A percentile compares a stretch with the other conserved stretches of the same genome.
Evolutionary conservation across 2,329 filamentous ascomycete species (phyloP).

Genomic region (Ilyonectria mors-panacis): DNA sequence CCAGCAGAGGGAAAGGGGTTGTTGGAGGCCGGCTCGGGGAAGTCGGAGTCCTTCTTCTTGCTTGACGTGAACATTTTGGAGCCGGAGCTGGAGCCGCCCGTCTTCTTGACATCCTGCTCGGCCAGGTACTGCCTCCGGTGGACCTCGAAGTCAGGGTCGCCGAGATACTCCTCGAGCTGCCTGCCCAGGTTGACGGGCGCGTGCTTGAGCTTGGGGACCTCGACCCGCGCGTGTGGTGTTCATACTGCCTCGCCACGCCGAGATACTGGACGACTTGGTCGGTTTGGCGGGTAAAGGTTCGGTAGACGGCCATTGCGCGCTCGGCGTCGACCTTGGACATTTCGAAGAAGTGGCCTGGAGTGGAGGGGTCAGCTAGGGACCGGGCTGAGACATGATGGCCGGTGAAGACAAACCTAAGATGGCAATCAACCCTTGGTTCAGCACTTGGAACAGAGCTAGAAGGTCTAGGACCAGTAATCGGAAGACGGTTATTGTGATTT

Average conservation of each 20-base stretch:
- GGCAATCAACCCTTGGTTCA: slow-evolving; percentile 98
- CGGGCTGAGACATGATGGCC: slow-evolving; percentile 30
- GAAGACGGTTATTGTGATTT: slow-evolving; percentile 96
- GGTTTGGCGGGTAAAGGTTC: slow-evolving; percentile 91
- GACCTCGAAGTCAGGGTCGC: slow-evolving; percentile 94
- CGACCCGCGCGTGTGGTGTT: slow-evolving; percentile 92
- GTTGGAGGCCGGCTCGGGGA: slow-evolving; percentile 58
- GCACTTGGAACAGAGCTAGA: slow-evolving; percentile 89
- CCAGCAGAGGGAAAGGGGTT: slow-evolving; percentile 58
- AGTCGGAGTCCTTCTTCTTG: slow-evolving; percentile 54
- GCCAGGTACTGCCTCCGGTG: slow-evolving; percentile 93
- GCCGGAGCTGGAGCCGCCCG: slow-evolving; percentile 54
- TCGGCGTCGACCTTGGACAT: slow-evolving; percentile 97
- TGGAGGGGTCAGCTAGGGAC: slow-evolving; percentile 36
- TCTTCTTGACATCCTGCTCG: slow-evolving; percentile 82
- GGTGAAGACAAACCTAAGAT: slow-evolving; percentile 79
- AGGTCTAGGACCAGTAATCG: slow-evolving; percentile 92
- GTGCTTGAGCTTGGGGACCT: slow-evolving; percentile 97
- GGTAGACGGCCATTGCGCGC: slow-evolving; percentile 91
- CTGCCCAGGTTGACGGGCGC: slow-evolving; percentile 92
- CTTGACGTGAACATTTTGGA: slow-evolving; percentile 51
- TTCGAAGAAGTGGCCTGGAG: slow-evolving; percentile 93
- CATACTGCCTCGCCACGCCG: slow-evolving; percentile 87
- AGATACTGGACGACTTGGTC: slow-evolving; percentile 94
- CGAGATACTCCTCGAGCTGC: slow-evolving; percentile 93